These are phyloP conservation scores for Erigeron philadelphicus DNA, from an alignment of 140 eudicot species.

Conservation along the genomic window DNA sequence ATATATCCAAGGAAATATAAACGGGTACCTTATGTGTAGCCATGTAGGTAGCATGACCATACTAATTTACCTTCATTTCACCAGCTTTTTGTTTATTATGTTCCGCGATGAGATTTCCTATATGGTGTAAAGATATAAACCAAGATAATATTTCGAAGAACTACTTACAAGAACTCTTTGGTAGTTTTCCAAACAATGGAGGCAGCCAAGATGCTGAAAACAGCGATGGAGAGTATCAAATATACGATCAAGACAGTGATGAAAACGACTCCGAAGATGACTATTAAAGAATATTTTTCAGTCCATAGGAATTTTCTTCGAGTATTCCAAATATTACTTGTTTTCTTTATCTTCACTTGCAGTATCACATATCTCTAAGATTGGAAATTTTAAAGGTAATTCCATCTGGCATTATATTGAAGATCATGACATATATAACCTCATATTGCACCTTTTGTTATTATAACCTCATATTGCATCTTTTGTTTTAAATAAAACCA, in stretches of 20 bases:
- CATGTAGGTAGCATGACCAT: not conserved
- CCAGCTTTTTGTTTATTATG: not conserved
- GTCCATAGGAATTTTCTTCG: not conserved
- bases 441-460: no score
- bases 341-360: not conserved
- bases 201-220: slow-evolving; percentile 42
- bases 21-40: no score
- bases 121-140: slow-evolving; percentile 42
- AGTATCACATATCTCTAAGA: not conserved
- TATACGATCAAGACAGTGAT: slow-evolving; percentile 66
- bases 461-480: no score
- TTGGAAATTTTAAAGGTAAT: not conserved
- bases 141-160: slow-evolving; percentile 60
- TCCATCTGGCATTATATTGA: not conserved
- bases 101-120: slow-evolving; percentile 33
- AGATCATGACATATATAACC: no score
- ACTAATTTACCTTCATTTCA: not conserved
- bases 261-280: slow-evolving; percentile 53
- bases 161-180: slow-evolving; percentile 79
- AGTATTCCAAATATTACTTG: not conserved
- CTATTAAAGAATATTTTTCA: slow-evolving; percentile 16
- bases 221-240: slow-evolving; percentile 62
- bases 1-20: no score
- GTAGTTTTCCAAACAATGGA: slow-evolving; percentile 58
- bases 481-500: no score